phyloP scores from a whole-genome alignment of 108 stramenopile genomes.

The Skeletonema tropicum region DNA sequence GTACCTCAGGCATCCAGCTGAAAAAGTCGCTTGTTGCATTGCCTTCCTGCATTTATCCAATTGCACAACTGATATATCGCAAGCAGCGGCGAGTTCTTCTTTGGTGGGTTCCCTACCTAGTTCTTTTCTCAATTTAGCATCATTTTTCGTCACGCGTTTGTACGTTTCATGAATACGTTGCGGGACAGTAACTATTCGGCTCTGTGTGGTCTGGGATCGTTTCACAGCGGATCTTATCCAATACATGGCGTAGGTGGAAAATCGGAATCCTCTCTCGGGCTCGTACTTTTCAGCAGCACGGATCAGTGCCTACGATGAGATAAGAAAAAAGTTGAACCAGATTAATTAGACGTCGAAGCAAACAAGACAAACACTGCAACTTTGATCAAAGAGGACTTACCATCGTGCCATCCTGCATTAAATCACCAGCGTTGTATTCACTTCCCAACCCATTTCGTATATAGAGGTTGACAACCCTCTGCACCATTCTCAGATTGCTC shows the following conservation, averaged over 20 bases:
- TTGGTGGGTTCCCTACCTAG: slow-evolving; percentile 67
- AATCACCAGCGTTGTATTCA: slow-evolving; percentile 88
- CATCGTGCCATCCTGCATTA: slow-evolving; percentile 91
- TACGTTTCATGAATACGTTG: slow-evolving; percentile 83
- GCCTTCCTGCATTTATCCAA: slow-evolving; percentile 72
- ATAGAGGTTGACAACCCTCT: slow-evolving; percentile 86
- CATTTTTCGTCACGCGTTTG: slow-evolving; percentile 60
- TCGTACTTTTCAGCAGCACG: slow-evolving; percentile 96
- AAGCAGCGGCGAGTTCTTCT: slow-evolving; percentile 57
- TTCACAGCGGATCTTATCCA: slow-evolving; percentile 95
- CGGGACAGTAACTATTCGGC: slow-evolving; percentile 70
- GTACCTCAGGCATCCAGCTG: slow-evolving; percentile 72
- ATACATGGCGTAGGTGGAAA: slow-evolving; percentile 97
- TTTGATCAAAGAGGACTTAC: slow-evolving; percentile 46
- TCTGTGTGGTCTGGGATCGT: slow-evolving; percentile 77
- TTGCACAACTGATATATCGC: slow-evolving; percentile 67
- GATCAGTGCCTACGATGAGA: slow-evolving; percentile 77
- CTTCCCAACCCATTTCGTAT: slow-evolving; percentile 81
- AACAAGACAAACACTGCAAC: background rate
- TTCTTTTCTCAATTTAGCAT: slow-evolving; percentile 43
- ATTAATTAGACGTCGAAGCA: slow-evolving; percentile 2
- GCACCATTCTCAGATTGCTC: slow-evolving; percentile 86
- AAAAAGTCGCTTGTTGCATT: slow-evolving; percentile 69
- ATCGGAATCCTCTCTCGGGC: slow-evolving; percentile 89
- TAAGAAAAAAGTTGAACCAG: background rate